These are phyloP conservation scores for Ensete ventricosum DNA, from an alignment of 176 grass and related monocot genomes.

Conservation along the genomic window DNA sequence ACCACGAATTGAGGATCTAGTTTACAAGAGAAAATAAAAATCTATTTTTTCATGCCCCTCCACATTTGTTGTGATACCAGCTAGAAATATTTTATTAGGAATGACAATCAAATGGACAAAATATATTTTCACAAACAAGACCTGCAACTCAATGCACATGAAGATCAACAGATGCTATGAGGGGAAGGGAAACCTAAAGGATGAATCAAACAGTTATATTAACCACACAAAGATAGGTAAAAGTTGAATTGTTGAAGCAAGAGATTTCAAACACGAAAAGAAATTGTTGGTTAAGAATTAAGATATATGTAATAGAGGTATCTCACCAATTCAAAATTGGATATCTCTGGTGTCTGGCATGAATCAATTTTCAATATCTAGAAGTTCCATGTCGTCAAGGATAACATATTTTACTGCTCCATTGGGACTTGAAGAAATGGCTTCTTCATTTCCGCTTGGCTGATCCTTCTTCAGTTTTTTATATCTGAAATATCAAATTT, in stretches of 20 bases:
- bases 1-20: too few species aligned
- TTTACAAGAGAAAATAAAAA: too few species aligned
- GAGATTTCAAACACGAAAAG: too few species aligned
- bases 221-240: neutral
- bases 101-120: too few species aligned
- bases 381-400: slow-evolving; percentile 72
- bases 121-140: too few species aligned
- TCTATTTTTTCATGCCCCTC: too few species aligned
- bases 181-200: too few species aligned
- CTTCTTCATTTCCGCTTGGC: slow-evolving; percentile 38
- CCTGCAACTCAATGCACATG: too few species aligned
- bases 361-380: slow-evolving; percentile 21
- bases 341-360: neutral
- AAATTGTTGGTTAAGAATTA: neutral
- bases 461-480: slow-evolving; percentile 74
- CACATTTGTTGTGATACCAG: too few species aligned
- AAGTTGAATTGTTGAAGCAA: neutral
- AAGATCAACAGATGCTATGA: too few species aligned
- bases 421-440: slow-evolving; percentile 41
- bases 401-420: slow-evolving; percentile 82
- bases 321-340: neutral
- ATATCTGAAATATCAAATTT: slow-evolving; percentile 49
- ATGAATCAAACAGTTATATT: too few species aligned
- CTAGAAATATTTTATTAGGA: too few species aligned
- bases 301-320: neutral